Evolutionary conservation across 257 asterid genomes (phyloP).

Genomic region (Paulownia fortunei): DNA sequence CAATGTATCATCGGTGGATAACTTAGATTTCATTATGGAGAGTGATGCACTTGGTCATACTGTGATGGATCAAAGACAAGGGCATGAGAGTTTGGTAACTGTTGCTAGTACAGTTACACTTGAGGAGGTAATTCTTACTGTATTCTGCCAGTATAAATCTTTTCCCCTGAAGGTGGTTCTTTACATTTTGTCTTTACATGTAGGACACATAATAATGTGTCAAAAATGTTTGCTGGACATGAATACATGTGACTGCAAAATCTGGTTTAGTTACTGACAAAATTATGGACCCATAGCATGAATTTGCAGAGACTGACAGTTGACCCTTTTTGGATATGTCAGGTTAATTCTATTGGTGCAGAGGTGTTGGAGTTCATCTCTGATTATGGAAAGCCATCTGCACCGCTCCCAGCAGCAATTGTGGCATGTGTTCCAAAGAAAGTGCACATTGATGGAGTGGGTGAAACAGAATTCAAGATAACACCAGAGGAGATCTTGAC

Average conservation of each 20-base stretch:
- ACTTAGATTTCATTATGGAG: constrained; percentile 96
- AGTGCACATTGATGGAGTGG: constrained; percentile 82
- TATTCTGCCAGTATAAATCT: constrained; percentile 22
- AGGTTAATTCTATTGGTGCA: constrained; percentile 97
- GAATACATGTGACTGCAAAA: too few species aligned
- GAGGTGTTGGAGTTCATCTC: constrained; percentile 91
- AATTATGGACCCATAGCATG: constrained; percentile 15
- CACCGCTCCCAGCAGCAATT: constrained; percentile 96
- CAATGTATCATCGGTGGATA: constrained; percentile 96
- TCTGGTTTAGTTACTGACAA: too few species aligned
- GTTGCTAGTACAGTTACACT: constrained; percentile 91
- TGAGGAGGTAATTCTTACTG: constrained; percentile 74
- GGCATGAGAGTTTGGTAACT: constrained; percentile 91
- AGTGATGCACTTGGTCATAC: constrained; percentile 97
- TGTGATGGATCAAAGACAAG: constrained; percentile 98
- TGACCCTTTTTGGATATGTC: constrained; percentile 29
- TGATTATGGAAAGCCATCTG: constrained; percentile 91
- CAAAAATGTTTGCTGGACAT: neutral
- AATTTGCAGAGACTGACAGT: constrained; percentile 22
- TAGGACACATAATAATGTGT: constrained; percentile 6
- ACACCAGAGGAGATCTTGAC: constrained; percentile 75
- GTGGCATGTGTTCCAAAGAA: constrained; percentile 95
- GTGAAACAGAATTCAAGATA: constrained; percentile 89
- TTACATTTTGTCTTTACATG: constrained; percentile 8
- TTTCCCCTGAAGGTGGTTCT: constrained; percentile 29